A percentile compares a stretch with the other conserved stretches of the same genome.
Conservation (phyloP, 2,329 filamentous ascomycete species). For the Cryphonectria japonica region DNA sequence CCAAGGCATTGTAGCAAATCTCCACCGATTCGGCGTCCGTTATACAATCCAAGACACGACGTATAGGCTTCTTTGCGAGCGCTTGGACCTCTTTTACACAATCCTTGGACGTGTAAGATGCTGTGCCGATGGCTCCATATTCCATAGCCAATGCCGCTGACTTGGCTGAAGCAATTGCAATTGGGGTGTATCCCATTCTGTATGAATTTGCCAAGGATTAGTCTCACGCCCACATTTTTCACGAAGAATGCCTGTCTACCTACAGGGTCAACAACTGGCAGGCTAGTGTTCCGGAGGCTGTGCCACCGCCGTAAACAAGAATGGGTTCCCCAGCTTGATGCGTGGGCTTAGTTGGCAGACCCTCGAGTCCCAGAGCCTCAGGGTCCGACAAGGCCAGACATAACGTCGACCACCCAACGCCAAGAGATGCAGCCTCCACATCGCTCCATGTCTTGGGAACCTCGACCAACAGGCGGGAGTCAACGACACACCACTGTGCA, state of each 20-base stretch:
- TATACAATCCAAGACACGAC: conserved; percentile 39
- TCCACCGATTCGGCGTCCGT: conserved; percentile 35
- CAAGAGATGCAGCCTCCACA: conserved; percentile 15
- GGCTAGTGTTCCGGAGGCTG: conserved; percentile 27
- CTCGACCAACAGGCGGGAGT: conserved; percentile 11
- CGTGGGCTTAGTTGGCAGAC: conserved; percentile 3
- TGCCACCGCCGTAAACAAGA: conserved; percentile 27
- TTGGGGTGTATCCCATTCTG: conserved; percentile 11
- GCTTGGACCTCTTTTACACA: conserved; percentile 29
- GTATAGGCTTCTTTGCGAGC: conserved; percentile 27
- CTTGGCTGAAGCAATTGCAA: conserved; percentile 8
- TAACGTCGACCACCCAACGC: conserved; percentile 16
- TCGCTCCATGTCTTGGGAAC: conserved; percentile 12
- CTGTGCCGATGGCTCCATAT: conserved; percentile 33
- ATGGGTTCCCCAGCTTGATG: conserved; percentile 14
- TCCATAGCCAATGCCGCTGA: conserved; percentile 30
- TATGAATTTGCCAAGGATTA: not conserved
- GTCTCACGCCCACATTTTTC: not conserved
- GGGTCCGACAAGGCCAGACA: conserved; percentile 21
- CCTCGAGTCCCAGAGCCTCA: conserved; percentile 10
- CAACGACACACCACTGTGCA: conserved; percentile 13
- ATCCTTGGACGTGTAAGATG: conserved; percentile 32
- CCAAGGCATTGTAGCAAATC: conserved; percentile 35
- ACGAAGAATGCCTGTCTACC: not conserved
- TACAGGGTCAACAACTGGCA: conserved; percentile 27